A percentile compares a stretch with the other conserved stretches of the same genome.
These are phyloP conservation scores for Mycena vitilis DNA, from an alignment of 768 basidiomycete species.

Conservation along the genomic window DNA sequence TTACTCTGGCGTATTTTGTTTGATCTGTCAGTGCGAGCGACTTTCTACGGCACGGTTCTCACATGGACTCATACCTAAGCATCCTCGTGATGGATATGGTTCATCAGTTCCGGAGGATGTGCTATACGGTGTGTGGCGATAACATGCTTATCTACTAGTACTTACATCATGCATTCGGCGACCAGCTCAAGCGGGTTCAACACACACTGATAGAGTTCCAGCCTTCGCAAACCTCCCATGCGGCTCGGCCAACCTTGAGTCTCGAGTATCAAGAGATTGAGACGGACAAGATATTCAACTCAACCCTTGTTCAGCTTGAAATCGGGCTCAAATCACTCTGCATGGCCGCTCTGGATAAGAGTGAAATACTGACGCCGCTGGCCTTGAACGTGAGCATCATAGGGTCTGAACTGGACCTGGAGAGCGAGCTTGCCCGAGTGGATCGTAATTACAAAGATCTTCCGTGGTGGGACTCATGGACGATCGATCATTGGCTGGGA, in stretches of 20 bases:
- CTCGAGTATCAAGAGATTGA: background rate
- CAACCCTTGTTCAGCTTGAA: background rate
- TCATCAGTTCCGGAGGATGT: background rate
- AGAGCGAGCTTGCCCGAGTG: background rate
- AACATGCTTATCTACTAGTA: background rate
- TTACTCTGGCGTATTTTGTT: background rate
- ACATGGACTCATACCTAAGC: background rate
- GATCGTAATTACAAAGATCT: background rate
- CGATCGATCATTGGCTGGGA: background rate
- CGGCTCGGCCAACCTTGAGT: constrained; percentile 4
- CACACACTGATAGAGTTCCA: background rate
- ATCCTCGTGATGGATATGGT: background rate
- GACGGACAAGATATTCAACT: background rate
- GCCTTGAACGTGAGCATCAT: background rate
- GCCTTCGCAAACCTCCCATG: background rate
- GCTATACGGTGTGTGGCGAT: background rate
- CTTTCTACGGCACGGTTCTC: background rate
- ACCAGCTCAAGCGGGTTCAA: background rate
- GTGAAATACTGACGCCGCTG: background rate
- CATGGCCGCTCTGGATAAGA: background rate
- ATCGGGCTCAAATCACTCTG: background rate
- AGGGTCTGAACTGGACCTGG: background rate
- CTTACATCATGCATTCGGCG: background rate
- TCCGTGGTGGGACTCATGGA: constrained; percentile 9
- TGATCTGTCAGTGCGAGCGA: background rate